Conservation (phyloP, 345 rosid species). For the Eucalyptus regnans region DNA sequence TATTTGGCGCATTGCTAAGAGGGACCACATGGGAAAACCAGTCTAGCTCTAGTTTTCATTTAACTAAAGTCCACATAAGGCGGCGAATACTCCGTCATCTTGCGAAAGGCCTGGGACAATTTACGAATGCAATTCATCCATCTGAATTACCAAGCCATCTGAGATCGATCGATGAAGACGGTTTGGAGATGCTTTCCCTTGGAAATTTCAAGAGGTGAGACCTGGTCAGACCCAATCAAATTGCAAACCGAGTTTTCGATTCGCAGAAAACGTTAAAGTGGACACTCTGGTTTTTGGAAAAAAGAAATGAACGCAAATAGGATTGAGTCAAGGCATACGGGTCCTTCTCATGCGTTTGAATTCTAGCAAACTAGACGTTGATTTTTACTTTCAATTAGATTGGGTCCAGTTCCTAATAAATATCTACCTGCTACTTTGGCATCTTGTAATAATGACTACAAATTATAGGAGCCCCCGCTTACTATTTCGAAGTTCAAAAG, state of each 20-base stretch:
- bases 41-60: no score
- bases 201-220: background rate
- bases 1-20: no score
- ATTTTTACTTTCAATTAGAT: background rate
- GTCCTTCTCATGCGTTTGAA: no score
- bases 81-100: no score
- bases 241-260: no score
- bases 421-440: background rate
- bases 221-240: background rate
- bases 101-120: background rate
- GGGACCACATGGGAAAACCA: no score
- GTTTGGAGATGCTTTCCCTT: background rate
- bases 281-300: no score
- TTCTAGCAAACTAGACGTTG: background rate
- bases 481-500: background rate
- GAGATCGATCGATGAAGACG: background rate
- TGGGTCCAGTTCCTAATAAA: background rate
- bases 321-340: no score
- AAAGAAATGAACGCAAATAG: no score
- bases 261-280: background rate
- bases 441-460: no score
- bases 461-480: background rate
- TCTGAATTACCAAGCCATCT: background rate
- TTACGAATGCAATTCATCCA: background rate
- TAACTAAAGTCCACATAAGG: background rate